phyloP scores from a whole-genome alignment of 768 basidiomycete species.

The Russula sp. region DNA sequence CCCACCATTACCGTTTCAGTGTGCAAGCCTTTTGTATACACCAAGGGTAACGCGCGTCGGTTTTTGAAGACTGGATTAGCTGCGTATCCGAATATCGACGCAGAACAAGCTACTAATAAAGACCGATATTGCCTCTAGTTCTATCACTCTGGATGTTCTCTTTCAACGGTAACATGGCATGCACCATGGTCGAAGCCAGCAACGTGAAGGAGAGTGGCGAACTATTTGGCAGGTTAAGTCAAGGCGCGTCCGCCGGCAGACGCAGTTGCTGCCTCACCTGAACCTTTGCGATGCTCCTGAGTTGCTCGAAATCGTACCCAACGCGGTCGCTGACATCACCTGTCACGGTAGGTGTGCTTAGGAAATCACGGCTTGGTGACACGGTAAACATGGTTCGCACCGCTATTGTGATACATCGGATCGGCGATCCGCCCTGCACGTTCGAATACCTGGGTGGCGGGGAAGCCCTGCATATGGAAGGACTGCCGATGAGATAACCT shows the following conservation, averaged over 20 bases:
- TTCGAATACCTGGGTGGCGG: slow-evolving; percentile 84
- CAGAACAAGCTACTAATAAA: neutral
- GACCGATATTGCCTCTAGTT: neutral
- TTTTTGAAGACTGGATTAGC: neutral
- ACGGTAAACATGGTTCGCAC: slow-evolving; percentile 31
- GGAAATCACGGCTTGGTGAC: neutral
- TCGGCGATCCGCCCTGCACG: slow-evolving; percentile 80
- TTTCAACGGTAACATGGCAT: neutral
- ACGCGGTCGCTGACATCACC: slow-evolving; percentile 75
- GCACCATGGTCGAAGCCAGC: slow-evolving; percentile 31
- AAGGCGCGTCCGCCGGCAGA: neutral
- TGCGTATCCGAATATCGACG: neutral
- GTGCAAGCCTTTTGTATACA: neutral
- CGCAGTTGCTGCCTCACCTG: slow-evolving; percentile 44
- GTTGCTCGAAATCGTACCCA: slow-evolving; percentile 79
- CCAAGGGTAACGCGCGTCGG: neutral
- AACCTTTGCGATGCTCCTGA: slow-evolving; percentile 81
- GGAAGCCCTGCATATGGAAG: slow-evolving; percentile 77
- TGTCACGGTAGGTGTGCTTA: slow-evolving; percentile 24
- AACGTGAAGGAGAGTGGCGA: slow-evolving; percentile 35
- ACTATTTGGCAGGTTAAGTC: slow-evolving; percentile 18
- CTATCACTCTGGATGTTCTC: neutral
- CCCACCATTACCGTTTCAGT: too few relatives aligned
- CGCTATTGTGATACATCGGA: slow-evolving; percentile 86
- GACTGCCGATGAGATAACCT: slow-evolving; percentile 39